Evolutionary conservation across 805 yeast genomes (phyloP).

Genomic region (Candida tallmaniae): DNA sequence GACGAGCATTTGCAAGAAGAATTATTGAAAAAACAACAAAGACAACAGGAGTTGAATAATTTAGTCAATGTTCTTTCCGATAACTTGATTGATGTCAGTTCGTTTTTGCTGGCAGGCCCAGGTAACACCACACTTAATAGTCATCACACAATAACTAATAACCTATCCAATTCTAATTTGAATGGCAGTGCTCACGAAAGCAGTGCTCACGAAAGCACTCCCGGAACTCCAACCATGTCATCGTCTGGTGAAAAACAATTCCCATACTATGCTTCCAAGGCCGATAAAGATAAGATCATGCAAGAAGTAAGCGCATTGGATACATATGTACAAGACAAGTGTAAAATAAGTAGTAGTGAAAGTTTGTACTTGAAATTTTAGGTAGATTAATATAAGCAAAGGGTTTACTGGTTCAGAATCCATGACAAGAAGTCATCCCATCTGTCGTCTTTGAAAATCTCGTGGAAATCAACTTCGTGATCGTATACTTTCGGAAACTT

Average conservation of each 20-base stretch:
- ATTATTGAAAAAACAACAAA: constrained; percentile 35
- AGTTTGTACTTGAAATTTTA: constrained; percentile 23
- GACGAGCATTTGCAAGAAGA: constrained; percentile 35
- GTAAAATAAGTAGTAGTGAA: constrained; percentile 15
- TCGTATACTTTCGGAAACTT: constrained; percentile 6
- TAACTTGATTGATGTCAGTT: constrained; percentile 33
- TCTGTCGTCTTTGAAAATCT: constrained; percentile 2
- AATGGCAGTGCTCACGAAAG: neutral
- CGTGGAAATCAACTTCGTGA: neutral
- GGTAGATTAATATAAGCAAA: neutral
- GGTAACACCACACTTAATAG: constrained; percentile 8
- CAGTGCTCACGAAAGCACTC: neutral
- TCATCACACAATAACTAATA: constrained; percentile 2
- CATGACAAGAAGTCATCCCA: constrained; percentile 8
- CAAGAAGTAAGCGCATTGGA: constrained; percentile 16
- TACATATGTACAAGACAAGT: constrained; percentile 12
- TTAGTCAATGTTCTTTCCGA: constrained; percentile 43
- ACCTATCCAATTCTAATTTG: neutral
- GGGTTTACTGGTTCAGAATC: constrained; percentile 1
- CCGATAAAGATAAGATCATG: constrained; percentile 21
- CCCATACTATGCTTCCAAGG: constrained; percentile 20
- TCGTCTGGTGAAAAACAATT: constrained; percentile 13
- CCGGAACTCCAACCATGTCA: constrained; percentile 2
- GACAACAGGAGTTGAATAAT: constrained; percentile 44
- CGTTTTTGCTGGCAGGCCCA: constrained; percentile 19